Base-by-base conservation (phyloP, 2,329 filamentous ascomycete species). In the Escovopsis sp. region DNA sequence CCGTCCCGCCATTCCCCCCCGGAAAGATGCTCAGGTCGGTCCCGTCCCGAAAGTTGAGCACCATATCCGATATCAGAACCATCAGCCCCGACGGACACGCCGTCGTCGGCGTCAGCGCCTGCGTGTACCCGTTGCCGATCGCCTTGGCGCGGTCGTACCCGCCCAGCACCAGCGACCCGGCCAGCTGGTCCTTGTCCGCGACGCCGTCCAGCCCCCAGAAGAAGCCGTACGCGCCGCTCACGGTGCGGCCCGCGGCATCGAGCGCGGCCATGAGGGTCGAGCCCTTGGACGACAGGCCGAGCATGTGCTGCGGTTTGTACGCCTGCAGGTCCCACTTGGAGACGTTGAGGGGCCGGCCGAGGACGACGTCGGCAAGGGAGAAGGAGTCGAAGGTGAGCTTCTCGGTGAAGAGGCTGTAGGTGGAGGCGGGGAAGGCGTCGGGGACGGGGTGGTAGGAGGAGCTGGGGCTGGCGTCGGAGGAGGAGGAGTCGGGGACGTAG, bases 111-210 rank as follows among this genome's bases (percentile, higher is more conserved):
- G 31, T 23, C 2, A 41, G 33, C 4, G 17, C 15, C 12, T 15
- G 27, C 7, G 38, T 41, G 1, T 27, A 13, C 15, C 38, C 36
- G 10, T 39, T 25, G 9, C 41, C 41, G 21, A 31, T 31, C 0
- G 42, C 41, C 29, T 44, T 44, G 13, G 39, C 41, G 28, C 35
- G 36, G 35, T 43, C 35, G 16, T 39, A 45, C 0, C 42, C 43
- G 1, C 43, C 43, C 0, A 45, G 14, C 2, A 44, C 33, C 12
- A 45, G 31, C 16, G 40, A 43, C 0, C 43, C 43, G 1, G 23
- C 10, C 8, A 14, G 31, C 31, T 44, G 38, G 3, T 43, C 38
- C 1, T 30, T 29, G 4, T 37, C 27, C 13, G 14, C n/a, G 5
- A 21, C 6, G 2, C 35, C 32, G 18, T 44, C 42, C 11, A 41